These are phyloP conservation scores for Ustilago shanxiensis DNA, from an alignment of 1,284 basidiomycete genomes.

Conservation along the genomic window DNA sequence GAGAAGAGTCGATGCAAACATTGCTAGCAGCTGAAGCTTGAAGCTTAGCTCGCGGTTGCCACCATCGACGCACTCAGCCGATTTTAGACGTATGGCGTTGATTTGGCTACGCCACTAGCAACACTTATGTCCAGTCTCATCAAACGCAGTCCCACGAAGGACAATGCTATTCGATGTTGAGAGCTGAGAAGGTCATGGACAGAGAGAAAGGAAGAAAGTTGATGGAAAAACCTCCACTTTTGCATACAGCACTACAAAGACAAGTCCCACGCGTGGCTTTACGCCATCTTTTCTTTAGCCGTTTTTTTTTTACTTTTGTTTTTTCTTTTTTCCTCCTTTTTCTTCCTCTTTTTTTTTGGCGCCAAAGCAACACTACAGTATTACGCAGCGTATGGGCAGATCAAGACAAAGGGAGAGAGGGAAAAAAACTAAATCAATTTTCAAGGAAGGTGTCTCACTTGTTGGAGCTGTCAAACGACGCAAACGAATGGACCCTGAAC, in stretches of 20 bases:
- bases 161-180: not conserved
- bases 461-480: constrained; percentile 3
- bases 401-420: not conserved
- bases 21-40: not conserved
- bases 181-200: not conserved
- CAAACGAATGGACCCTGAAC: constrained; percentile 11
- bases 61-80: not conserved
- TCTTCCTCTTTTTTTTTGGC: no score
- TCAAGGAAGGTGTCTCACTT: not conserved
- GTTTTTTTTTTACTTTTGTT: no score
- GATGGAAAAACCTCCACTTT: constrained; percentile 34
- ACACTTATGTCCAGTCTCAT: not conserved
- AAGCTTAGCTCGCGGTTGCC: no score
- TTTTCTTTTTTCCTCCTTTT: no score
- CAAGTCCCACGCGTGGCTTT: constrained; percentile 27
- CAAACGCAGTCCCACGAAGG: no score
- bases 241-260: not conserved
- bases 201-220: constrained; percentile 1
- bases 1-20: not conserved
- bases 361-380: not conserved
- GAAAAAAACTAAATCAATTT: not conserved
- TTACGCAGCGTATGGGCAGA: not conserved
- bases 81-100: not conserved
- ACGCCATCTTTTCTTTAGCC: constrained; percentile 16
- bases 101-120: not conserved